Evolutionary conservation across 2,329 filamentous ascomycete genomes (phyloP).

Genomic region (Diaporthe citri): DNA sequence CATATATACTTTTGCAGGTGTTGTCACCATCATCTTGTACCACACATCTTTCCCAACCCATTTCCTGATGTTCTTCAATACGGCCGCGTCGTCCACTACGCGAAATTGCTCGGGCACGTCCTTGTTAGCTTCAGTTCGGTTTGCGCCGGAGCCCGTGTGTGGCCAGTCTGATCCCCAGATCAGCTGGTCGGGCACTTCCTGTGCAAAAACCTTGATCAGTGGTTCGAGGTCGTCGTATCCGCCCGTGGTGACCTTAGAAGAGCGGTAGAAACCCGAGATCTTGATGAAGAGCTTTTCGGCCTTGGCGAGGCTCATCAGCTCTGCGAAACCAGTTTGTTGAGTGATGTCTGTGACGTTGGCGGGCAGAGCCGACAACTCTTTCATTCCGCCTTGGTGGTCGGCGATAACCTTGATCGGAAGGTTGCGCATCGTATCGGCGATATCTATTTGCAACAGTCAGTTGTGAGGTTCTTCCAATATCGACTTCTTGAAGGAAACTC

Average conservation of each 20-base stretch:
- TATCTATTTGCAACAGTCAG: neutral
- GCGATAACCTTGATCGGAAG: neutral
- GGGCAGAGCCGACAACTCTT: neutral
- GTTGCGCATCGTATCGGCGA: neutral
- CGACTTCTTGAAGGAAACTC: neutral
- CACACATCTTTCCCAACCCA: neutral
- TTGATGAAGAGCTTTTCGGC: neutral
- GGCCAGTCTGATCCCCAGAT: neutral
- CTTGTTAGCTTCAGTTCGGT: neutral
- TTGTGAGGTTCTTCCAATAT: neutral
- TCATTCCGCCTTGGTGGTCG: neutral
- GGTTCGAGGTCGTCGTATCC: neutral
- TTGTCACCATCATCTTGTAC: neutral
- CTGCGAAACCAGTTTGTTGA: neutral
- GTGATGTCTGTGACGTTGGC: neutral
- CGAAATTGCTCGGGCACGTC: neutral
- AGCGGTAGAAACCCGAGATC: neutral
- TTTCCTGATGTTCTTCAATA: neutral
- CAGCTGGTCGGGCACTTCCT: neutral
- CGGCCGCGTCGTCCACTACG: neutral
- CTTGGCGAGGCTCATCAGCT: neutral
- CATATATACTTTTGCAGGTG: neutral
- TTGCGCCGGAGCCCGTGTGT: neutral
- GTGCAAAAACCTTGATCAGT: neutral
- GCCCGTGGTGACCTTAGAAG: neutral